Base-by-base conservation (phyloP, 352 stramenopile genomes). In the Phytopythium montanum region DNA sequence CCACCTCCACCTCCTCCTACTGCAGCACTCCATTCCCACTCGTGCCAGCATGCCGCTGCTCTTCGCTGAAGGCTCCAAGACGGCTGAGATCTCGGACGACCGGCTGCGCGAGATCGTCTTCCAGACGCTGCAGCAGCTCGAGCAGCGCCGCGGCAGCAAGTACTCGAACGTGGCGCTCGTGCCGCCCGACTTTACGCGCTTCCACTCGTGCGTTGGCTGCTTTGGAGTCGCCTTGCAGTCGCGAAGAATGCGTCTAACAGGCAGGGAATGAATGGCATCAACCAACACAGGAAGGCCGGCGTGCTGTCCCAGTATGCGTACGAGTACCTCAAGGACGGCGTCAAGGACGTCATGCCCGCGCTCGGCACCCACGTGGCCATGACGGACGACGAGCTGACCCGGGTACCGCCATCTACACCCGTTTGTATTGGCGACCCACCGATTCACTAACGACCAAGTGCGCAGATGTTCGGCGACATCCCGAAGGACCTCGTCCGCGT, bases 301-400 rank as follows among this genome's bases (percentile, higher is more conserved):
- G 85, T 91, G 59, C 81, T 99, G 33, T 98, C 96, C 2, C 80
- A 95, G 65, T 92, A 92, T 42, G 89, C 96, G 53, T 97, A 98
- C 66, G 95, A 98, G 68, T 88, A 97, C 56, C 85, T 97, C 64
- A 86, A 92, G 46, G 72, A 84, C 13, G 77, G 60, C 23, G 81
- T 97, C 23, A 87, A 72, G 54, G 88, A 98, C 54, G 82, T 99
- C 42, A 79, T 99, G 57, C 97, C 97, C 5, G 95, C 97, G 14
- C 67, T 99, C 21, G 97, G 97, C 3, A 99, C 95, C 25, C 97
- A 99, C 65, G 90, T 90, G 33, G 89, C 96, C n/a, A 98, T 99
- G 93, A 98, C 94, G 2, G 66, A 88, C 34, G 72, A 90, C 23
- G 91, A 99, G 72, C 97, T 98, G 66, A 67, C 63, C 58, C 92